Base-by-base conservation (phyloP, 106 monocot species). In the Gastrodia elata region DNA sequence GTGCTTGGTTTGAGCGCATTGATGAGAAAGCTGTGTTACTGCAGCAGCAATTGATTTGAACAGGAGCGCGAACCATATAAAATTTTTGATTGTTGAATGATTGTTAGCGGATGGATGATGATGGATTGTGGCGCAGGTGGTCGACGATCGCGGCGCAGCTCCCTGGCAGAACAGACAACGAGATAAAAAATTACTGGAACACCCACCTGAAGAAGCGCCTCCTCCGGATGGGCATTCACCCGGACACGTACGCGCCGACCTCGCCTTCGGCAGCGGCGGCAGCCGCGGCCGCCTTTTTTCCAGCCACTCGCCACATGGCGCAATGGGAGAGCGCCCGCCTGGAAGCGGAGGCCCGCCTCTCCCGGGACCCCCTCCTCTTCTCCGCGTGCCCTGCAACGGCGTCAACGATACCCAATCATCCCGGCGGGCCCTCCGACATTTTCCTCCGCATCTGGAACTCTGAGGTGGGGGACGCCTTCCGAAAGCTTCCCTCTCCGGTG, bases 381-480 rank as follows among this genome's bases (percentile, higher is more conserved):
- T 84, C 80, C 46, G 4, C 86, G 27, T 72, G 83, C 38, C 8
- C 80, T 32, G 20, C 76, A 2, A 32, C 82, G 14, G 14, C 3
- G 37, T 80, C 8, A 7, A 65, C 11, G 71, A 68, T 13, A 25
- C 20, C 0, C 8, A 0, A 41, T 33, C 25, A 26, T 6, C 18
- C 61, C 18, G 13, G 39, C 68, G 67, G 75, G 38, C 64, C 59
- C 0, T 36, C 84, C 5, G 96, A 97, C 75, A 81, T 90, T 77
- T 90, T 92, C 61, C 84, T 97, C 11, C 81, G 87, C 25, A 86
- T 97, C 11, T 97, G 96, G 96, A 87, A 97, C 77, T 97, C 96
- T 27, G 90, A 90, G 8, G 68, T 88, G 25, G 96, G 96, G 22
- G 84, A 84, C 38, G 42, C 87, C 15, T 97, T 92, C 78, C 76